Evolutionary conservation across 2,329 filamentous ascomycete species (phyloP), one percentile per base, ranked within the genome.

Genomic region (Emergomyces pasteurianus): DNA sequence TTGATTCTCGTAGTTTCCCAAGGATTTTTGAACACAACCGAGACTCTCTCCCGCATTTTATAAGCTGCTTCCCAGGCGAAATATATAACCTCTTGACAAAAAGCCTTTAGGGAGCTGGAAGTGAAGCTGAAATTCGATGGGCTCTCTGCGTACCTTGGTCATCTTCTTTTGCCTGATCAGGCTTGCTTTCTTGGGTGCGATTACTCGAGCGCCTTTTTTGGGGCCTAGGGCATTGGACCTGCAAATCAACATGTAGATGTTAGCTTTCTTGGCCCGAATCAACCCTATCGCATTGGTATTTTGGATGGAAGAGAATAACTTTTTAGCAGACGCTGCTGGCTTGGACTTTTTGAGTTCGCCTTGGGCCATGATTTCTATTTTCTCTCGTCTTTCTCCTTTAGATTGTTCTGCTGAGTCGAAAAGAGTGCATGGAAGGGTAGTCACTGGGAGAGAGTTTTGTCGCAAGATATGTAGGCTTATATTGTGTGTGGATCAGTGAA

Each of bases 111-210:
- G 14, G 5, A 6, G 47, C 9, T 14, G 47, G 16, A 14, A 31
- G 28, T 50, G 16, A 16, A 16, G 21, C 26, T 50, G 28, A 52
- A 23, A 2, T 42, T 26, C 14, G 9, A 28, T 47, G 34, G 18
- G 28, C 18, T 26, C 36, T 49, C 21, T 9, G 63, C 65, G 31
- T 65, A 83, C 81, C 77, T 86, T 87, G 58, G 81, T 83, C 70
- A 87, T 78, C 68, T 84, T 84, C 65, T 83, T 77, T 69, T 85
- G 80, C 69, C 80, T 79, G 46, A 86, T 79, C 58, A 88, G 74
- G 2, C 75, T 76, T 7, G 79, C 73, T 64, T 87, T 88, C 73
- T 87, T 87, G 2, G 86, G 86, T 58, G 85, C 85, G 67, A 89
- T 86, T 58, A 82, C 78, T 55, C 83, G 79, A 18, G 79, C 75